Base-by-base conservation (phyloP, 768 basidiomycete species). In the Pulveroboletus ravenelii region DNA sequence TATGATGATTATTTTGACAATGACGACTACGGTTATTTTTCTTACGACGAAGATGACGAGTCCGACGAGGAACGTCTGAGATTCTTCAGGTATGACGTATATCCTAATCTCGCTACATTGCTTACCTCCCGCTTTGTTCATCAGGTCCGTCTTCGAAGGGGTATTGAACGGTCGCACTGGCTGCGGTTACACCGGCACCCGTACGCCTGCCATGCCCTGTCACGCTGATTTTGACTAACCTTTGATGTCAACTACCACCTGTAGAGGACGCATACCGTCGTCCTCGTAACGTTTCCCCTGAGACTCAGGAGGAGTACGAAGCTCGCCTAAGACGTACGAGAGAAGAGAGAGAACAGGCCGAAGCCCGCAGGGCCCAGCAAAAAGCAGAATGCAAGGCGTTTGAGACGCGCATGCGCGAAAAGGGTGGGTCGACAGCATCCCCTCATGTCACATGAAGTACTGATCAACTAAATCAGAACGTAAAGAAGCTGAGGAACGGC, bases 301-400 rank as follows among this genome's bases (percentile, higher is more conserved):
- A 85, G 60, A 75, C 74, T 10, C 69, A 62, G n/a, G 77, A 79
- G 47, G 70, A 83, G 62, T 79, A 78, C 43, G 63, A 74, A 44
- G 75, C 74, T 37, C 80, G 82, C 39, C 50, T 84, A 14, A 76
- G 74, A 41, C 70, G 70, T 41, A 62, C 56, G 30, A 71, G 76
- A 36, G 78, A 84, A 63, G 79, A 81, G 38, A 82, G 80, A 60
- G 64, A 75, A 50, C 76, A 65, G 20, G 83, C 80, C 1, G 74
- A 78, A 52, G 73, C 72, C 50, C 78, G 84, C 45, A 61, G 65
- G 48, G 54, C 49, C 7, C 65, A 67, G 50, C 78, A 84, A 59
- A 73, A 75, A 41, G 72, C 68, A 20, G 70, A 68, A 4, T 76
- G 78, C 17, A 82, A 77, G 61, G 76, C 72, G 4, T 62, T 63